phyloP scores from a whole-genome alignment of 2,329 filamentous ascomycete species.

The Venturia carpophila region DNA sequence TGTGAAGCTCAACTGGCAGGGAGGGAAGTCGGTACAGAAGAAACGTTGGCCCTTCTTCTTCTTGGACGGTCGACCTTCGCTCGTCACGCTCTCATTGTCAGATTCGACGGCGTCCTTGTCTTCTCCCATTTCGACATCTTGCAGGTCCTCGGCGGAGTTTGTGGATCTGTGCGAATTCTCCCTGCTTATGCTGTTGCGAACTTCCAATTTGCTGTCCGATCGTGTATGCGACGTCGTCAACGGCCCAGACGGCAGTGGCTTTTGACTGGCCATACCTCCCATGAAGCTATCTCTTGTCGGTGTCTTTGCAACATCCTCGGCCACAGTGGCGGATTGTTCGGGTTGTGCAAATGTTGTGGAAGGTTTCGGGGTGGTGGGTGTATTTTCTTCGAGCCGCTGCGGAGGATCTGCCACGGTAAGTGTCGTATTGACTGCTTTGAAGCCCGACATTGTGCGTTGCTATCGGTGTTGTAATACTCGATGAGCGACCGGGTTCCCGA shows the following conservation, averaged over 20 bases:
- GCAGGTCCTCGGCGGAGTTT: conserved; percentile 50
- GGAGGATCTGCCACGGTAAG: conserved; percentile 37
- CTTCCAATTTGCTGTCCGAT: conserved; percentile 18
- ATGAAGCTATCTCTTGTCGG: conserved; percentile 52
- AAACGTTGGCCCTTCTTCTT: conserved; percentile 97
- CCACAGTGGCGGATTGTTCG: conserved; percentile 22
- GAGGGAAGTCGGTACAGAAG: conserved; percentile 91
- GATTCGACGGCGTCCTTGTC: conserved; percentile 57
- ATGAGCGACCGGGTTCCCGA: conserved; percentile 55
- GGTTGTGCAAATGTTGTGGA: conserved; percentile 35
- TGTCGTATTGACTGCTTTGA: conserved; percentile 54
- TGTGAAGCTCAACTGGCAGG: conserved; percentile 90
- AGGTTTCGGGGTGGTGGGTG: conserved; percentile 48
- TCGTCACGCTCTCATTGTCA: conserved; percentile 43
- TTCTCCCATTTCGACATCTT: conserved; percentile 68
- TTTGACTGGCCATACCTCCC: conserved; percentile 39
- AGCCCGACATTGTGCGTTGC: conserved; percentile 43
- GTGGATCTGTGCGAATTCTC: conserved; percentile 55
- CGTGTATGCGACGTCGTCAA: conserved; percentile 36
- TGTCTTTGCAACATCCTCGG: conserved; percentile 45
- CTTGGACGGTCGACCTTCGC: conserved; percentile 64
- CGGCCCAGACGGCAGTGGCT: conserved; percentile 38
- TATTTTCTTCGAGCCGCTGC: conserved; percentile 38
- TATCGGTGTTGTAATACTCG: conserved; percentile 26
- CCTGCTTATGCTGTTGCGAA: conserved; percentile 42